Evolutionary conservation across 208 protist genomes (phyloP).

Genomic region (Trypanosoma caninum): DNA sequence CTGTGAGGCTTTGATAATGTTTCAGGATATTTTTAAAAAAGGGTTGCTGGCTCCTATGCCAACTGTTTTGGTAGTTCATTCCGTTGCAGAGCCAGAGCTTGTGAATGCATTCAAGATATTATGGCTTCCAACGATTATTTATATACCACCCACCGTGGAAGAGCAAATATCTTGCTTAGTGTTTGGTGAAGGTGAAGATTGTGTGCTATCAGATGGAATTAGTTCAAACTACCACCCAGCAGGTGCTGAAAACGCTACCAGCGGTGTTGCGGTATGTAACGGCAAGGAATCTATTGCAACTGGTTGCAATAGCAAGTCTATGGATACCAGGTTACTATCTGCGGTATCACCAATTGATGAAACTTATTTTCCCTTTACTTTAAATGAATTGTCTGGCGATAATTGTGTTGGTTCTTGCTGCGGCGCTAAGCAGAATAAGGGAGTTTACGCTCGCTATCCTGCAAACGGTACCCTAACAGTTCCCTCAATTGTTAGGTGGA

Average conservation of each 20-base stretch:
- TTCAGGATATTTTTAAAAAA: constrained; percentile 55
- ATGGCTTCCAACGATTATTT: constrained; percentile 87
- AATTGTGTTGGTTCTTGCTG: no score
- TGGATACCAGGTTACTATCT: no score
- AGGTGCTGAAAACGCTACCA: no score
- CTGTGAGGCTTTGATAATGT: constrained; percentile 45
- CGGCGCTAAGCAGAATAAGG: no score
- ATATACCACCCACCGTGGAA: constrained; percentile 32
- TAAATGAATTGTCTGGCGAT: background rate
- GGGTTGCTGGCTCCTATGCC: constrained; percentile 61
- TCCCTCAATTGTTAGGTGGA: constrained; percentile 53
- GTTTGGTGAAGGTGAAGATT: no score
- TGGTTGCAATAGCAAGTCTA: no score
- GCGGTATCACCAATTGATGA: no score
- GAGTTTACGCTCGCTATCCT: constrained; percentile 26
- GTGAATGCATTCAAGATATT: constrained; percentile 65
- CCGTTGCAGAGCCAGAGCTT: constrained; percentile 80
- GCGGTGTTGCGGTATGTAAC: no score
- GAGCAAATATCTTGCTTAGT: no score
- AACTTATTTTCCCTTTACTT: background rate
- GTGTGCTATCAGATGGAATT: no score
- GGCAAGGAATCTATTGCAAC: no score
- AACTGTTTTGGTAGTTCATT: constrained; percentile 72
- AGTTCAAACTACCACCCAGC: no score
- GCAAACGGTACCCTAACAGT: constrained; percentile 38